Evolutionary conservation across 164 flowering plant genomes (phyloP), one percentile per base, ranked within the genome.

Genomic region (Berberis vulgaris): DNA sequence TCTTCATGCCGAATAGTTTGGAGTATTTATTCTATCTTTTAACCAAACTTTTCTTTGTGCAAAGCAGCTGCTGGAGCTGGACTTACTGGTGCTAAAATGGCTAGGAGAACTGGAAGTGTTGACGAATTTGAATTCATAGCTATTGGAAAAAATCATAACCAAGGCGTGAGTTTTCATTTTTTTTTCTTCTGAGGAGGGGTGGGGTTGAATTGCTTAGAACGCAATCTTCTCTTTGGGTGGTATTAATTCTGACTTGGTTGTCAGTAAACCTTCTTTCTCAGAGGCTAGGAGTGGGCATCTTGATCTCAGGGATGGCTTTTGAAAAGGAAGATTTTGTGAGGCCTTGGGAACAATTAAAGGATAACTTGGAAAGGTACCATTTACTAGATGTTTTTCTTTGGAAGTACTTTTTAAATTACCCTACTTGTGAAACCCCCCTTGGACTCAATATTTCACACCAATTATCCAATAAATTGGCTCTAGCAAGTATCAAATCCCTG

Each of bases 1-100:
- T 10, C 39, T 54, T 54, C 12, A 54, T 54, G 6, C 12, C 11
- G 57, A 54, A 54, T 4, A 54, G n/a, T 54, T 54, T 10, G 12
- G 6, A 54, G n/a, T 5, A 38, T 61, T 62, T 1, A 7, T 69
- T 69, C 52, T 39, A 49, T 43, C 9, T 66, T 65, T 49, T 49
- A 26, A 47, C 39, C 44, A n/a, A 10, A 41, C n/a, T 53, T 57
- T 63, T 50, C 42, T 49, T 50, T 59, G 39, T 77, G 49, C 53
- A 53, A 65, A 11, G 52, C 77, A 95, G 97, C 97, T 77, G 99
- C 99, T 78, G 99, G 97, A 78, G 99, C 99, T 75, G 97, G 99
- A 66, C 99, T 95, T 75, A 78, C 92, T 2, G 97, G 99, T 42
- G 83, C 66, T 67, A 95, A 95, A 83, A 84, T 91, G 97, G 99